Base-by-base conservation (phyloP, 495 filamentous ascomycete species). In the Penicillium pancosmium region DNA sequence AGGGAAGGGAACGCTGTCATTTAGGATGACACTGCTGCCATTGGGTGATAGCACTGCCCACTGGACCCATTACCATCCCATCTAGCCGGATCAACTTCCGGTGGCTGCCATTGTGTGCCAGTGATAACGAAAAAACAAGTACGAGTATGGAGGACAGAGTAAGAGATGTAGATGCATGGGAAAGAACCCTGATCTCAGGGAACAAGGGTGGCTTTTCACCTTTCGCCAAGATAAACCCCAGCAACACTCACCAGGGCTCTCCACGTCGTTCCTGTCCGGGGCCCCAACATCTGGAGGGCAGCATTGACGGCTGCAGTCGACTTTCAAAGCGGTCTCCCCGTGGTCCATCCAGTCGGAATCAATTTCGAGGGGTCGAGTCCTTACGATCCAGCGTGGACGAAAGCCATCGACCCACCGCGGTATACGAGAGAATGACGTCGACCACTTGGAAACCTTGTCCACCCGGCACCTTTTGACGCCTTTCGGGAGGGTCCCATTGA, bases 401-500 rank as follows among this genome's bases (percentile, higher is more conserved):
- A 55, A 58, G 48, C 47, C 21, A 44, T 51, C 35, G 63, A 63
- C 58, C 62, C 60, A 60, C 63, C 19, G 46, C n/a, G 43, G 16
- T 57, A 60, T 66, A 70, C 68, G 68, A 68, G 65, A 55, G 49
- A 46, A 70, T 70, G 68, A 70, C 68, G 68, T 70, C 65, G 65
- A 64, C 68, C 54, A 64, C 52, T 69, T 62, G 52, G 55, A 57
- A 43, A 51, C 44, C 55, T 46, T 54, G 54, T 56, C 55, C 50
- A 23, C 49, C 48, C 21, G 15, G 15, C 50, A 23, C 13, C 49
- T 36, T 44, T 44, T 44, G 41, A 44, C n/a, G 41, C 15, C 15
- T 19, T 19, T 12, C 5, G 41, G 16, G 23, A 21, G 19, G 16
- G 41, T 44, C n/a, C 15, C 10, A 16, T 5, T 34, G 31, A 15